Base-by-base conservation (phyloP, 192 early-diverging fungal species). In the Linnemannia hyalina region DNA sequence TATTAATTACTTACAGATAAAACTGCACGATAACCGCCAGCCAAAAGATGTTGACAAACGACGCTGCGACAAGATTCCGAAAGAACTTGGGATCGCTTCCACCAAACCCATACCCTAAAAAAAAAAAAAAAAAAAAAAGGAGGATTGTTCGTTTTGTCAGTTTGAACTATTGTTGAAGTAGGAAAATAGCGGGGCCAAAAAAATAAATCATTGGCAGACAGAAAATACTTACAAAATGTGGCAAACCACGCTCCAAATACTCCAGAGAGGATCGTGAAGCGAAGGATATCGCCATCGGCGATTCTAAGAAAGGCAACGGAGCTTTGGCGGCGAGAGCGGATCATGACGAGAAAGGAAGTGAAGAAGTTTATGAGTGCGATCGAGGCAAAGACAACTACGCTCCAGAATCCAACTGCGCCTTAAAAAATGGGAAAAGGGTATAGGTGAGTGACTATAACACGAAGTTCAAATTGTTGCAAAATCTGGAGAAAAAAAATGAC, bases 311-410 rank as follows among this genome's bases (percentile, higher is more conserved):
- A 72, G 23, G 74, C 73, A 40, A 80, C 75, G 52, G 79, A 78
- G 29, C 83, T 78, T 29, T 46, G 38, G 23, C 83, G 60, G 22
- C 47, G 76, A 26, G 83, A 78, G n/a, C 52, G 46, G 49, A 85
- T 42, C 83, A 85, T 80, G 54, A 85, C 83, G 29, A 85, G 38
- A 46, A 85, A 85, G 57, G 75, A 85, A 6, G 72, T 78, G 74
- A 78, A 85, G 46, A 85, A 41, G 69, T 85, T 85, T 41, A 85
- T 68, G 42, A 80, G 15, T 0, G 60, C 68, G 32, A 80, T 74
- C 18, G 74, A 70, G 32, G 69, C 68, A 54, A 85, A 85, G 20
- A 74, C 57, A 74, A 80, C 71, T 0, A 76, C 40, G 15, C 49
- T 68, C 83, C 83, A 85, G 57, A 85, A 44, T 23, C 83, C 83